Conservation (phyloP, 75 land plant genomes). For the Pinus tabuliformis region DNA sequence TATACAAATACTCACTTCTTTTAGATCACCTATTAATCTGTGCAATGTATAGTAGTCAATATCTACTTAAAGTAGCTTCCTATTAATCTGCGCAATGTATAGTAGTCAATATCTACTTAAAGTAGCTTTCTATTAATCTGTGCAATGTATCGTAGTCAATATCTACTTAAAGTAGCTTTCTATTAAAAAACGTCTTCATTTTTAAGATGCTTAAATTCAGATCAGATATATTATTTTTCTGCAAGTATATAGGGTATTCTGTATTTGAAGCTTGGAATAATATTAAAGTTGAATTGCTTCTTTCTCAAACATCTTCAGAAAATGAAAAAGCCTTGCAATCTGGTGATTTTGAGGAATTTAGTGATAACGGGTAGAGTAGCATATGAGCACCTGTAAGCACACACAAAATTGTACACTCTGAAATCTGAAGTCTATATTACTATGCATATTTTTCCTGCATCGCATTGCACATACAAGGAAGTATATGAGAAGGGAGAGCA, state of each 20-base stretch:
- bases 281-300: not conserved
- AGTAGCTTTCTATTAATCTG: not conserved
- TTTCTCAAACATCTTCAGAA: not conserved
- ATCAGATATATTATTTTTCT: too few relatives aligned
- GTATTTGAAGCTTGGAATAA: not conserved
- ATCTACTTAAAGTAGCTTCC: too few relatives aligned
- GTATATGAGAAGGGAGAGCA: slow-evolving; percentile 44
- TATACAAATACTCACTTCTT: too few relatives aligned
- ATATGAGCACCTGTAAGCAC: not conserved
- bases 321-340: not conserved
- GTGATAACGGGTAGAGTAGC: not conserved
- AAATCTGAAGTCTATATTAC: not conserved
- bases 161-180: not conserved
- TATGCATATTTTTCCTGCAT: not conserved
- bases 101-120: too few relatives aligned
- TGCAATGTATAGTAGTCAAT: too few relatives aligned
- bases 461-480: slow-evolving; percentile 24
- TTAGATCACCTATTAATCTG: too few relatives aligned
- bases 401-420: not conserved
- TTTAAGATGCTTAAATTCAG: not conserved
- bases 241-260: not conserved
- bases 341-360: not conserved
- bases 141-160: too few relatives aligned
- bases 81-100: too few relatives aligned
- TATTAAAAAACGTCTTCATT: not conserved